A percentile compares a stretch with the other conserved stretches of the same genome.
Conservation (phyloP, 176 grass and related monocot species). For the Oryza glaberrima region DNA sequence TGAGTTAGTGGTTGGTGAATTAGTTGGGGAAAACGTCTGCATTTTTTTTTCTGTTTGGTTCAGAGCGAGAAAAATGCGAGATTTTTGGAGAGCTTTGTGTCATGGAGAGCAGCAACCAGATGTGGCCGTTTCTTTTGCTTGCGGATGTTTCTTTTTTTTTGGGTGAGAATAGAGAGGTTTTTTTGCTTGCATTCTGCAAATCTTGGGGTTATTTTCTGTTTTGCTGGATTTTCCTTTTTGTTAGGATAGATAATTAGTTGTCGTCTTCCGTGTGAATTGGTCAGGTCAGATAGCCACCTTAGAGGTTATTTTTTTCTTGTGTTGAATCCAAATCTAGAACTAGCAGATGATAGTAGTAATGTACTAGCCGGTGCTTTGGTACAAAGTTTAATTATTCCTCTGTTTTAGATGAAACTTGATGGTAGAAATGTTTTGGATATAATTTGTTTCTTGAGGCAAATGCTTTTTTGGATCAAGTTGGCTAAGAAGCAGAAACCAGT, state of each 20-base stretch:
- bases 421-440: not conserved
- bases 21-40: conserved; percentile 28
- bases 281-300: not conserved
- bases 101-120: not conserved
- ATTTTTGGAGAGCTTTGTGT: conserved; percentile 15
- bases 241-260: not conserved
- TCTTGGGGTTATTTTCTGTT: conserved; percentile 13
- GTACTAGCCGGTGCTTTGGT: not conserved
- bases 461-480: not conserved
- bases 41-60: conserved; percentile 21
- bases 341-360: not conserved
- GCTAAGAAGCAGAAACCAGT: not conserved
- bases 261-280: conserved; percentile 3
- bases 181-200: conserved; percentile 31
- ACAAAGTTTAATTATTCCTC: not conserved
- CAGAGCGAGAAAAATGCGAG: not conserved
- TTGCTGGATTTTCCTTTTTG: not conserved
- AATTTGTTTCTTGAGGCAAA: conserved; percentile 6
- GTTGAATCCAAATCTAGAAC: not conserved
- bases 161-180: not conserved
- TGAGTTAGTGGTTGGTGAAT: conserved; percentile 41
- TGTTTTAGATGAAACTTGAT: not conserved
- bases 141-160: not conserved
- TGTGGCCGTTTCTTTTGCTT: not conserved
- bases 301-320: not conserved